These are phyloP conservation scores for Tricholoma terreum DNA, from an alignment of 768 basidiomycete genomes.

Conservation along the genomic window DNA sequence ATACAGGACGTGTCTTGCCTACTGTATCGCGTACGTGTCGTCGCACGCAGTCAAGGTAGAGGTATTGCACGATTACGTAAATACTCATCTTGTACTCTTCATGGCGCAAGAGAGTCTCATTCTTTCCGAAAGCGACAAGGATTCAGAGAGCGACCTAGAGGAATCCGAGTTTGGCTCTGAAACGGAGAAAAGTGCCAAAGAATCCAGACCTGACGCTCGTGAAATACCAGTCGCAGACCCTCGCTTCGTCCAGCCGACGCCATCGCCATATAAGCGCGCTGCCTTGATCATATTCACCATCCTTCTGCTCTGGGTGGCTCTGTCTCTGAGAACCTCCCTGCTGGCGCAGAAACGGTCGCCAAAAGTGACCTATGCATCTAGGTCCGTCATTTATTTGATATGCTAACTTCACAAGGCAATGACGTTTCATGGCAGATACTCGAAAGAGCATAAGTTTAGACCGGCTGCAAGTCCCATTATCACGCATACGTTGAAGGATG, in stretches of 20 bases:
- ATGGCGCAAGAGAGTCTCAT: constrained; percentile 2
- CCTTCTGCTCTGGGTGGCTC: constrained; percentile 43
- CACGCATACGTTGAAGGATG: constrained; percentile 73
- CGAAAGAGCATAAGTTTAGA: constrained; percentile 75
- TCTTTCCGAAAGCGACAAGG: background rate
- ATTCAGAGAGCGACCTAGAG: constrained; percentile 1
- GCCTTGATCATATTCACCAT: constrained; percentile 40
- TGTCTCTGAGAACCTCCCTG: constrained; percentile 29
- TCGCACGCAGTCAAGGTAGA: too few relatives aligned
- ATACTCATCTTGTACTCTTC: background rate
- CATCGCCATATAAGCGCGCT: constrained; percentile 45
- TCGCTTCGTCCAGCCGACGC: constrained; percentile 37
- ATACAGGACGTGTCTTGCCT: too few relatives aligned
- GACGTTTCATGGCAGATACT: constrained; percentile 52
- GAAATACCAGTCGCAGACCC: constrained; percentile 13
- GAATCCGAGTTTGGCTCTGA: background rate
- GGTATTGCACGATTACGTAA: background rate
- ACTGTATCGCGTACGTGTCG: too few relatives aligned
- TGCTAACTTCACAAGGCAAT: background rate
- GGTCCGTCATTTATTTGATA: constrained; percentile 40
- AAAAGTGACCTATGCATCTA: constrained; percentile 56
- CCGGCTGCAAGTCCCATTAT: constrained; percentile 85
- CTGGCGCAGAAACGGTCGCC: constrained; percentile 29
- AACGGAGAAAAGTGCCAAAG: background rate
- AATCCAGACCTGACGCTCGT: background rate